phyloP scores from a whole-genome alignment of 2,329 filamentous ascomycete genomes.

The Botrytis elliptica region DNA sequence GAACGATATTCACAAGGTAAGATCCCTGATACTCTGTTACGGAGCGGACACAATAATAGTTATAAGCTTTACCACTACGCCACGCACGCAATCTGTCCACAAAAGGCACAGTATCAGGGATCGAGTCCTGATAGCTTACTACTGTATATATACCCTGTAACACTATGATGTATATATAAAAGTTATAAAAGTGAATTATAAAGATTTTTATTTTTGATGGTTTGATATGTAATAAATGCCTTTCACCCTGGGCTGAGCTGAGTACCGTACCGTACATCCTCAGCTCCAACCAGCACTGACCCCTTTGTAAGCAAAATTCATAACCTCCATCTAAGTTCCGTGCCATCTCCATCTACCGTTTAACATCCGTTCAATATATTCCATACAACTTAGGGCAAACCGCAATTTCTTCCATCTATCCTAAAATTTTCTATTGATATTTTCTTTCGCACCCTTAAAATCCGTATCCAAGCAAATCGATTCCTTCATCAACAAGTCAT shows the following conservation, averaged over 20 bases:
- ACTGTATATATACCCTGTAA: no score
- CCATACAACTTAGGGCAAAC: background rate
- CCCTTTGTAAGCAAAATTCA: background rate
- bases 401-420: background rate
- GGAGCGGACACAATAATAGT: no score
- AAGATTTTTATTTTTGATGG: background rate
- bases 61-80: no score
- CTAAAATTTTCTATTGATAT: background rate
- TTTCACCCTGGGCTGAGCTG: background rate
- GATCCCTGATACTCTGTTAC: no score
- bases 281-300: background rate
- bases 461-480: background rate
- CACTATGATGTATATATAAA: no score
- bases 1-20: no score
- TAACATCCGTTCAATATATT: background rate
- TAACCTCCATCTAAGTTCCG: conserved; percentile 9
- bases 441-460: background rate
- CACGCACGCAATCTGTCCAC: no score
- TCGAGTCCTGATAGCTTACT: no score
- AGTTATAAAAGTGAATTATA: no score
- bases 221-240: background rate
- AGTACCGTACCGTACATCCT: background rate
- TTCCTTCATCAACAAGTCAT: background rate
- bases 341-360: background rate
- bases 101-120: no score